Evolutionary conservation across 2,329 filamentous ascomycete species (phyloP).

Genomic region (Neophaeococcomyces mojaviensis): DNA sequence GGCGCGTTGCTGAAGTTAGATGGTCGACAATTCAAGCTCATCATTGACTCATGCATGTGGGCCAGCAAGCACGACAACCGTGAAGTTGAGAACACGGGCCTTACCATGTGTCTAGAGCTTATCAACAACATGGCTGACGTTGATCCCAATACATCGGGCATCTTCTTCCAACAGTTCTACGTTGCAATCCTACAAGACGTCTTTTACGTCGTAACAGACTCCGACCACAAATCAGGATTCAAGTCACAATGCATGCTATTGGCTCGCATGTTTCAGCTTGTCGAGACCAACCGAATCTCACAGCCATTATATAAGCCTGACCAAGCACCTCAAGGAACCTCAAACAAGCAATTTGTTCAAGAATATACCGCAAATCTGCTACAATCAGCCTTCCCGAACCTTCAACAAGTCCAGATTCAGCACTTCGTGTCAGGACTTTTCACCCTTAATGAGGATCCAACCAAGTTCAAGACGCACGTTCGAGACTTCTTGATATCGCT

Average conservation of each 20-base stretch:
- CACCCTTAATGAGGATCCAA: slow-evolving; percentile 76
- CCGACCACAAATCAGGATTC: slow-evolving; percentile 97
- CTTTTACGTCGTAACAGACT: slow-evolving; percentile 95
- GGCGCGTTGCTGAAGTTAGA: slow-evolving; percentile 88
- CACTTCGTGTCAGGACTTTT: slow-evolving; percentile 87
- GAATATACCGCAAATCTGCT: slow-evolving; percentile 80
- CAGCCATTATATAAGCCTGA: slow-evolving; percentile 83
- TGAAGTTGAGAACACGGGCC: slow-evolving; percentile 88
- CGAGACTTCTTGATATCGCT: slow-evolving; percentile 96
- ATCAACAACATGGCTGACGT: slow-evolving; percentile 96
- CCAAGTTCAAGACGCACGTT: slow-evolving; percentile 90
- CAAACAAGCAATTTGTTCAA: slow-evolving; percentile 83
- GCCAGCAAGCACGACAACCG: slow-evolving; percentile 99
- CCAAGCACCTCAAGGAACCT: slow-evolving; percentile 73
- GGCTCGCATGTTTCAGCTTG: slow-evolving; percentile 92
- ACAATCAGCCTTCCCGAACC: slow-evolving; percentile 84
- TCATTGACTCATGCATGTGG: slow-evolving; percentile 99
- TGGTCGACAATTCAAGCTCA: slow-evolving; percentile 95
- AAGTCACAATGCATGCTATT: slow-evolving; percentile 94
- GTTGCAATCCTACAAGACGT: slow-evolving; percentile 93
- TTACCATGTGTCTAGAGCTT: slow-evolving; percentile 96
- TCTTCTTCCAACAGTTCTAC: slow-evolving; percentile 98
- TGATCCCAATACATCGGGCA: slow-evolving; percentile 74
- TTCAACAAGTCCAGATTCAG: slow-evolving; percentile 82
- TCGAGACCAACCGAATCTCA: slow-evolving; percentile 82